Evolutionary conservation across 805 yeast species (phyloP).

Genomic region (Barnettozyma populi): DNA sequence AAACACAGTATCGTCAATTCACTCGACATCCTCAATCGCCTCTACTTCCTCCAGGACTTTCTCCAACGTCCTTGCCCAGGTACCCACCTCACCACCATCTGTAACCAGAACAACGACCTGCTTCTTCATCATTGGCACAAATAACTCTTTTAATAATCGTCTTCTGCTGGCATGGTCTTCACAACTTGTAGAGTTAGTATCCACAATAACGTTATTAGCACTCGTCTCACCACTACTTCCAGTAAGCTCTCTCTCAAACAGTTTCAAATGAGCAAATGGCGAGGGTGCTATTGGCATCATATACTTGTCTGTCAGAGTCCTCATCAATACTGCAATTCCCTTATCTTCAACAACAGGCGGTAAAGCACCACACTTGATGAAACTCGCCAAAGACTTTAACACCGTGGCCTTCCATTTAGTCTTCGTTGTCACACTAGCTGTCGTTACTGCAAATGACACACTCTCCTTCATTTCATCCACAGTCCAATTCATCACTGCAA

Average conservation of each 20-base stretch:
- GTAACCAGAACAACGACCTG: constrained; percentile 48
- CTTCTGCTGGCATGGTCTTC: constrained; percentile 59
- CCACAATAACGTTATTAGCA: constrained; percentile 22
- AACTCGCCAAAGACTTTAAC: constrained; percentile 34
- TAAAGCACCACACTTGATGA: constrained; percentile 39
- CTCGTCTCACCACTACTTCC: constrained; percentile 11
- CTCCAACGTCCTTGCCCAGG: constrained; percentile 33
- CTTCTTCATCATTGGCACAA: constrained; percentile 39
- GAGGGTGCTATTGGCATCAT: constrained; percentile 51
- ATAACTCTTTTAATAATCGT: constrained; percentile 48
- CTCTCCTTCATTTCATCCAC: constrained; percentile 29
- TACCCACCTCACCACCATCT: constrained; percentile 73
- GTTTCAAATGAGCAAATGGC: constrained; percentile 58
- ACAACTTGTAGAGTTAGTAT: constrained; percentile 43
- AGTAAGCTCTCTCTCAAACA: constrained; percentile 42
- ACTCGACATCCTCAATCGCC: background rate
- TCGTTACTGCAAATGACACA: constrained; percentile 29
- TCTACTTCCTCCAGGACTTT: constrained; percentile 10
- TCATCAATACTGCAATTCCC: constrained; percentile 12
- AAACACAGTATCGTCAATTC: background rate
- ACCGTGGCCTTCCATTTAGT: constrained; percentile 25
- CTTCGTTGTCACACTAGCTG: constrained; percentile 23
- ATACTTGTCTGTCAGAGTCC: constrained; percentile 29
- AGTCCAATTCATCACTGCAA: constrained; percentile 74
- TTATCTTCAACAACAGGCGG: background rate